These are phyloP conservation scores for Dryadomyces sulphureus DNA, from an alignment of 2,329 filamentous ascomycete genomes.

Conservation along the genomic window DNA sequence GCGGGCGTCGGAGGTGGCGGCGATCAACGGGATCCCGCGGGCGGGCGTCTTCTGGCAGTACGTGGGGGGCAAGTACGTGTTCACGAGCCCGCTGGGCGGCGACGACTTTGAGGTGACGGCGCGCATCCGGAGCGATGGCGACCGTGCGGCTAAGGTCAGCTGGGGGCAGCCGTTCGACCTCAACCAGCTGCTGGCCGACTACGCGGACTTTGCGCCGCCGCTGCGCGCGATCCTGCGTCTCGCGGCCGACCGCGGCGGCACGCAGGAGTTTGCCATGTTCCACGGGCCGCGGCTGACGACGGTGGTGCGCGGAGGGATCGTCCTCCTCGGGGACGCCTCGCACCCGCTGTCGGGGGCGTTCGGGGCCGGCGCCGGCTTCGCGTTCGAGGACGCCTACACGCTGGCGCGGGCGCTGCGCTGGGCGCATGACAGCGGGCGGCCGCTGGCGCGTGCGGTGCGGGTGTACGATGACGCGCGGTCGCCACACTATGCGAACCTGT, in stretches of 20 bases:
- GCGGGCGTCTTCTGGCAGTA: constrained; percentile 19
- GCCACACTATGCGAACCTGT: constrained; percentile 10
- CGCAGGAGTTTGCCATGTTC: constrained; percentile 17
- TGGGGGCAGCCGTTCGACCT: constrained; percentile 16
- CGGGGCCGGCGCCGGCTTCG: constrained; percentile 11
- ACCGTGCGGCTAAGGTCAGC: constrained; percentile 15
- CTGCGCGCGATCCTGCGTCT: constrained; percentile 16
- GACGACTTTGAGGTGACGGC: constrained; percentile 21
- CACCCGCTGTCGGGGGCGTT: constrained; percentile 24
- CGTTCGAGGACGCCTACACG: constrained; percentile 11
- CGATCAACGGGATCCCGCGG: constrained; percentile 17
- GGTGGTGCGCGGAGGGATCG: constrained; percentile 20
- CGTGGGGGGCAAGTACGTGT: constrained; percentile 17
- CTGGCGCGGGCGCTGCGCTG: constrained; percentile 7
- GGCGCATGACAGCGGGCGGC: constrained; percentile 1
- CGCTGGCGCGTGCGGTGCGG: constrained; percentile 3
- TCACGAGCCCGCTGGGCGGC: constrained; percentile 18
- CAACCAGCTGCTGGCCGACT: constrained; percentile 11
- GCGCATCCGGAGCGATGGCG: constrained; percentile 9
- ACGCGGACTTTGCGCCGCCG: constrained; percentile 17
- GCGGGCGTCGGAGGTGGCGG: constrained; percentile 12
- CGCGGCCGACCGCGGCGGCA: constrained; percentile 11
- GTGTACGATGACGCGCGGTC: constrained; percentile 9
- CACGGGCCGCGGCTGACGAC: constrained; percentile 16
- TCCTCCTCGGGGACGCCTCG: constrained; percentile 32